Evolutionary conservation across 108 stramenopile species (phyloP).

Genomic region (Cyclotella choctawhatcheeana): DNA sequence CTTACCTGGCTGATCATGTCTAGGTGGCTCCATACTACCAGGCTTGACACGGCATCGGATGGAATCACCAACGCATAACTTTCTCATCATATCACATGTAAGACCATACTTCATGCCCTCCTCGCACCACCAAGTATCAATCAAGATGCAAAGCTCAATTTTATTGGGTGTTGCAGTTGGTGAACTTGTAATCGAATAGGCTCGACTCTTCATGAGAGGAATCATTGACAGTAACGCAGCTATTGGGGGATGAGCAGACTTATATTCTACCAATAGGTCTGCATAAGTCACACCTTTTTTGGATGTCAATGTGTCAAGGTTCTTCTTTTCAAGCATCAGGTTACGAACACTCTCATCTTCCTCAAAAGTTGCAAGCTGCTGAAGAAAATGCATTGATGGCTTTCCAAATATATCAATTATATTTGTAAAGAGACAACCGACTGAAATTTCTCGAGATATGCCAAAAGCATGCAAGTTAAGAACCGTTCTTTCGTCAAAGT

Average conservation of each 20-base stretch:
- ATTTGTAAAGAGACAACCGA: slow-evolving; percentile 60
- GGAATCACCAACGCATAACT: slow-evolving; percentile 47
- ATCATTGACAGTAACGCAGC: slow-evolving; percentile 66
- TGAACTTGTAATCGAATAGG: slow-evolving; percentile 87
- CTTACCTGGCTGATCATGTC: slow-evolving; percentile 52
- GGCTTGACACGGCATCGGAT: slow-evolving; percentile 65
- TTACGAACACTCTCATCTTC: slow-evolving; percentile 54
- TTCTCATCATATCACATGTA: slow-evolving; percentile 66
- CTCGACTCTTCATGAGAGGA: slow-evolving; percentile 85
- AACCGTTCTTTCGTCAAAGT: slow-evolving; percentile 63
- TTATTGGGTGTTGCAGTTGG: slow-evolving; percentile 48
- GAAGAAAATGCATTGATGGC: slow-evolving; percentile 64
- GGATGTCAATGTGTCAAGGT: slow-evolving; percentile 41
- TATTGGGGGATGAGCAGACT: slow-evolving; percentile 61
- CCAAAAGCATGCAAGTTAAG: slow-evolving; percentile 63
- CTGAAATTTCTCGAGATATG: slow-evolving; percentile 54
- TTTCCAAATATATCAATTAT: slow-evolving; percentile 77
- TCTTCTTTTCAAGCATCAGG: slow-evolving; percentile 47
- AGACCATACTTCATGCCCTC: slow-evolving; percentile 58
- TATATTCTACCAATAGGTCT: slow-evolving; percentile 52
- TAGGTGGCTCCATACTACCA: slow-evolving; percentile 67
- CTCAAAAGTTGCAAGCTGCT: slow-evolving; percentile 70
- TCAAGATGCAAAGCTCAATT: slow-evolving; percentile 62
- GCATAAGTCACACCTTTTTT: slow-evolving; percentile 59
- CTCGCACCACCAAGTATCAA: slow-evolving; percentile 68